Percentiles rank a stretch among this genome's conserved stretches.
Evolutionary conservation across 2,329 filamentous ascomycete genomes (phyloP).

Genomic region (Xylaria sp.): DNA sequence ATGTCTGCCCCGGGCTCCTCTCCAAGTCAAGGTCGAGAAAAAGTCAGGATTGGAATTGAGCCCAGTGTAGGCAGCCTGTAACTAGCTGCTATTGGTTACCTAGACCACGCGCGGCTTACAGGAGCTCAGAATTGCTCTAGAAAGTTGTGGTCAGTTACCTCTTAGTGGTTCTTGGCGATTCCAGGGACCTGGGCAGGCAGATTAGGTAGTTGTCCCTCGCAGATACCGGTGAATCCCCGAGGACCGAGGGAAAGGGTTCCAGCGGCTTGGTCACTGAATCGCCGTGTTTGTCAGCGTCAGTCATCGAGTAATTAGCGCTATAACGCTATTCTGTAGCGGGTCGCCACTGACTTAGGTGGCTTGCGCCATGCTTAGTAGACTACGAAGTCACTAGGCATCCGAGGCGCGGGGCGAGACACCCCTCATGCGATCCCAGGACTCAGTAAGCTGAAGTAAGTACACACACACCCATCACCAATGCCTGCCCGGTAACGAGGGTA

Average conservation of each 20-base stretch:
- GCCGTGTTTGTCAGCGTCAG: conserved; percentile 36
- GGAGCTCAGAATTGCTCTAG: conserved; percentile 15
- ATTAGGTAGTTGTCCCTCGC: background rate
- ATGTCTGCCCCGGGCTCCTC: conserved; percentile 8
- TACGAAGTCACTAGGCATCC: background rate
- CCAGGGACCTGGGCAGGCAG: background rate
- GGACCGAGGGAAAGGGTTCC: conserved; percentile 27
- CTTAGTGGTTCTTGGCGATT: background rate
- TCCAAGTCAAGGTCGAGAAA: background rate
- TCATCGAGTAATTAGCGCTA: conserved; percentile 27
- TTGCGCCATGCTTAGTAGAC: background rate
- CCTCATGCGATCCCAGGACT: conserved; percentile 15
- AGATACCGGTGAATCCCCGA: conserved; percentile 28
- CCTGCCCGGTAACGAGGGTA: no score
- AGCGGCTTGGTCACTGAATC: conserved; percentile 17
- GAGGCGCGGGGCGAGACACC: conserved; percentile 25
- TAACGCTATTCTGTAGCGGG: background rate
- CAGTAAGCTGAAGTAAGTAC: conserved; percentile 14
- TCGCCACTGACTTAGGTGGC: conserved; percentile 15
- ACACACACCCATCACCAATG: no score
- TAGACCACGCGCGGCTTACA: background rate
- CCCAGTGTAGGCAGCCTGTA: background rate
- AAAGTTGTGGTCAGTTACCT: background rate
- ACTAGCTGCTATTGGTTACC: background rate
- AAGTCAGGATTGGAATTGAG: background rate